Evolutionary conservation across 2,329 filamentous ascomycete species (phyloP).

Genomic region (Aspergillus tanneri): DNA sequence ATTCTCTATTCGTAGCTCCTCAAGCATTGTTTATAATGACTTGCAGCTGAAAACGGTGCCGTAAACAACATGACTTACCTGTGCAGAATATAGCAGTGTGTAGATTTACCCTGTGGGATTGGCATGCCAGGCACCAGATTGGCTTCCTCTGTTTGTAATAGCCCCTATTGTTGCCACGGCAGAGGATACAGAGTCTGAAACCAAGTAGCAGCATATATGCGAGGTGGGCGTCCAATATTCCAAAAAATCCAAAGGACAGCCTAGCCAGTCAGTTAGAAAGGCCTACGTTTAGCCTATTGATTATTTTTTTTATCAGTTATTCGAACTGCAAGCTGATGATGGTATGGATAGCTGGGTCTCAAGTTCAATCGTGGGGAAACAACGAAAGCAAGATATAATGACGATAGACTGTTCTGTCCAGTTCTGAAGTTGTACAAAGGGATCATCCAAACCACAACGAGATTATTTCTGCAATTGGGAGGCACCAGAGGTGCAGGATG

Average conservation of each 20-base stretch:
- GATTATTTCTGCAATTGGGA: not conserved
- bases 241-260: slow-evolving; percentile 1
- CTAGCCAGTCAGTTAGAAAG: slow-evolving; percentile 3
- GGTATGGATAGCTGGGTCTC: not conserved
- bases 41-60: slow-evolving; percentile 7
- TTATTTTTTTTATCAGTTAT: slow-evolving; percentile 1
- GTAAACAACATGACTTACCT: not conserved
- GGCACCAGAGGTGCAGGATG: not conserved
- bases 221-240: slow-evolving; percentile 4
- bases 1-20: slow-evolving; percentile 1
- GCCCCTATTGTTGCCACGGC: slow-evolving; percentile 1
- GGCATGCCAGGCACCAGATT: slow-evolving; percentile 1
- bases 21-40: not conserved
- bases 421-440: not conserved
- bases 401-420: not conserved
- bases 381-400: slow-evolving; percentile 6
- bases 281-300: slow-evolving; percentile 2
- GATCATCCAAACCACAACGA: not conserved
- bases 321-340: not conserved
- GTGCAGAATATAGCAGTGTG: slow-evolving; percentile 5
- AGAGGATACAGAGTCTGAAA: slow-evolving; percentile 1
- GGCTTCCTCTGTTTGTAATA: slow-evolving; percentile 6
- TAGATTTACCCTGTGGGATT: slow-evolving; percentile 3
- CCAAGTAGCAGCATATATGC: slow-evolving; percentile 8
- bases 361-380: slow-evolving; percentile 3